Percentiles rank a stretch among this genome's conserved stretches.
Evolutionary conservation across 768 basidiomycete species (phyloP).

Genomic region (Scleroderma bovista): DNA sequence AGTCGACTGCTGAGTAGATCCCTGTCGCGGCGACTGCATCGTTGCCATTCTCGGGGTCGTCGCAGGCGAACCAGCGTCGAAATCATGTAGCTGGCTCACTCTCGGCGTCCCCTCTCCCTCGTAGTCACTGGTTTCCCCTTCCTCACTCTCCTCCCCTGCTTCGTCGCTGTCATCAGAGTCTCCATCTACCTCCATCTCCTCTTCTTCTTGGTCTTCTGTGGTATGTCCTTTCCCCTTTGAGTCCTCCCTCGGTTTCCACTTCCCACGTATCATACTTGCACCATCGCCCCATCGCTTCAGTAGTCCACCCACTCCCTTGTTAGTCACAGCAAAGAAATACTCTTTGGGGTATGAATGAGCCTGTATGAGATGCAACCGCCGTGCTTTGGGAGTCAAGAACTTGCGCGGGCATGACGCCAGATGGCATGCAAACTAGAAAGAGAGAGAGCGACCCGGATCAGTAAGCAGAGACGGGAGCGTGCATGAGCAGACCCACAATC

Average conservation of each 20-base stretch:
- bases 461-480: conserved; percentile 11
- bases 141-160: conserved; percentile 17
- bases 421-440: conserved; percentile 71
- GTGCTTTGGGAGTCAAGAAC: conserved; percentile 68
- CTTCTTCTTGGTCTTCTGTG: conserved; percentile 9
- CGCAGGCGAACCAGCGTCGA: conserved; percentile 14
- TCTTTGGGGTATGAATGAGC: conserved; percentile 82
- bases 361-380: conserved; percentile 77
- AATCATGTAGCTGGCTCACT: conserved; percentile 13
- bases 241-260: conserved; percentile 55
- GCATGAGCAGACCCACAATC: conserved; percentile 45
- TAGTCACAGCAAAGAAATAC: conserved; percentile 88
- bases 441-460: background rate
- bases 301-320: conserved; percentile 82
- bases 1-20: conserved; percentile 12
- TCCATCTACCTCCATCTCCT: conserved; percentile 17
- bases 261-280: conserved; percentile 67
- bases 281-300: conserved; percentile 80
- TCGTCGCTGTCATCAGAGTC: conserved; percentile 12
- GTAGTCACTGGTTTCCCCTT: conserved; percentile 21
- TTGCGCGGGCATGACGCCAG: conserved; percentile 50
- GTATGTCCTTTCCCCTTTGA: conserved; percentile 10
- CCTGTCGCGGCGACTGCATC: conserved; percentile 13
- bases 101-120: conserved; percentile 24
- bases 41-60: conserved; percentile 12